Evolutionary conservation across 2,329 filamentous ascomycete species (phyloP).

Genomic region (Calonectria hawksworthii): DNA sequence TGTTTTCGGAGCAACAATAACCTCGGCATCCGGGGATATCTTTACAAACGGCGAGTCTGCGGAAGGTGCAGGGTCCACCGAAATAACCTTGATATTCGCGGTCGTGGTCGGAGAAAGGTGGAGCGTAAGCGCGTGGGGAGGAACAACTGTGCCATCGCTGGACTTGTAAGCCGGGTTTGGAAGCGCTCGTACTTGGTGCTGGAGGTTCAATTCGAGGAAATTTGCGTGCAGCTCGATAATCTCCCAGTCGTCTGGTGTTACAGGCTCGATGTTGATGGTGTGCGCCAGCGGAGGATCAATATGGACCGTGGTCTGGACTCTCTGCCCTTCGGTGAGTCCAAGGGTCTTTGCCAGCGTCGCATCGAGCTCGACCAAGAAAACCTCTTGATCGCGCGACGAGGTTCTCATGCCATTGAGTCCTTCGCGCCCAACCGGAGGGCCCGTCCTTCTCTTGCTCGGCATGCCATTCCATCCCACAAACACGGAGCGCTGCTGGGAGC

Average conservation of each 20-base stretch:
- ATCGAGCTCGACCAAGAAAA: constrained; percentile 87
- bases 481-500: constrained; percentile 74
- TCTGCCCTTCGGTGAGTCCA: constrained; percentile 85
- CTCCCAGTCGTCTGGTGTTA: constrained; percentile 98
- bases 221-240: constrained; percentile 98
- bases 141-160: constrained; percentile 63
- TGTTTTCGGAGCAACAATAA: constrained; percentile 96
- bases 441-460: constrained; percentile 88
- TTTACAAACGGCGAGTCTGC: constrained; percentile 86
- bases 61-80: constrained; percentile 81
- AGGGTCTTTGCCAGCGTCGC: constrained; percentile 84
- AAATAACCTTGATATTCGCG: constrained; percentile 89
- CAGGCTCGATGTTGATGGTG: constrained; percentile 95
- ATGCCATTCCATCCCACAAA: constrained; percentile 98
- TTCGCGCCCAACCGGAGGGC: constrained; percentile 80
- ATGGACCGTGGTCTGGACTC: constrained; percentile 80
- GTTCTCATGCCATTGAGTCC: constrained; percentile 74
- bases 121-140: constrained; percentile 85
- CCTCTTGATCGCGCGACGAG: constrained; percentile 79
- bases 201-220: constrained; percentile 93
- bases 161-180: constrained; percentile 83
- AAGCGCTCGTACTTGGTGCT: constrained; percentile 92
- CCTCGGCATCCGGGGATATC: constrained; percentile 93
- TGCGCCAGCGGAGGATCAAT: constrained; percentile 92
- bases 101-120: constrained; percentile 97